Conservation (phyloP, 1,139 yeast genomes). For the Taphrina populina region DNA sequence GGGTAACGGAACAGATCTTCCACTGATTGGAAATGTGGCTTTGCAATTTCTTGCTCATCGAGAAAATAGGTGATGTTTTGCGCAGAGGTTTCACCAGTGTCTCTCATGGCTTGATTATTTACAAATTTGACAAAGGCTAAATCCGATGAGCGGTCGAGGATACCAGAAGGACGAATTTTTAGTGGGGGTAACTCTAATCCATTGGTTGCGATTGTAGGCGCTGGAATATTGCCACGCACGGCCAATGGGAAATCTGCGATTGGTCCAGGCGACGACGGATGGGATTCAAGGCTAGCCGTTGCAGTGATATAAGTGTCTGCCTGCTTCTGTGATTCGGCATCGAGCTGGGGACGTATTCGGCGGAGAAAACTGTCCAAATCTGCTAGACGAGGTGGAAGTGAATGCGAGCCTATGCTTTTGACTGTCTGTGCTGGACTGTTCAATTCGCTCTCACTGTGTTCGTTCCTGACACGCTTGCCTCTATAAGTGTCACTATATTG, state of each 20-base stretch:
- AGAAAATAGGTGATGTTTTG: conserved; percentile 21
- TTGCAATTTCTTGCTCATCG: conserved; percentile 27
- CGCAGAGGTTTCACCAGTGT: conserved; percentile 3
- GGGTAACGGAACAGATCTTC: conserved; percentile 31
- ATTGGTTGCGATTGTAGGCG: conserved; percentile 16
- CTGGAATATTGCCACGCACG: background rate
- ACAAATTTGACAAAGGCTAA: conserved; percentile 32
- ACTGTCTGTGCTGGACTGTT: conserved; percentile 6
- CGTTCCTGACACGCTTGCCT: conserved; percentile 26
- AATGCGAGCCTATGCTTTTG: too few relatives aligned
- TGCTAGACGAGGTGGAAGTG: background rate
- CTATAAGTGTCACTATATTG: conserved; percentile 29
- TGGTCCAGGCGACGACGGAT: background rate
- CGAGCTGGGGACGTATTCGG: conserved; percentile 21
- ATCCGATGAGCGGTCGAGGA: conserved; percentile 27
- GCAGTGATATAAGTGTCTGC: conserved; percentile 5
- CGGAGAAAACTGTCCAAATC: conserved; percentile 15
- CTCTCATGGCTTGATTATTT: conserved; percentile 20
- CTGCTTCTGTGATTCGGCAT: conserved; percentile 9
- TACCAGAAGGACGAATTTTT: conserved; percentile 24
- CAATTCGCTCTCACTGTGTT: conserved; percentile 18
- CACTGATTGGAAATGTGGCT: conserved; percentile 26
- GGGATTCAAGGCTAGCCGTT: background rate
- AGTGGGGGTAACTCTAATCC: conserved; percentile 25
- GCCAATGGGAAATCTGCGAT: conserved; percentile 2